Evolutionary conservation across 177 flowering plant genomes (phyloP).

Genomic region (Telopea speciosissima): DNA sequence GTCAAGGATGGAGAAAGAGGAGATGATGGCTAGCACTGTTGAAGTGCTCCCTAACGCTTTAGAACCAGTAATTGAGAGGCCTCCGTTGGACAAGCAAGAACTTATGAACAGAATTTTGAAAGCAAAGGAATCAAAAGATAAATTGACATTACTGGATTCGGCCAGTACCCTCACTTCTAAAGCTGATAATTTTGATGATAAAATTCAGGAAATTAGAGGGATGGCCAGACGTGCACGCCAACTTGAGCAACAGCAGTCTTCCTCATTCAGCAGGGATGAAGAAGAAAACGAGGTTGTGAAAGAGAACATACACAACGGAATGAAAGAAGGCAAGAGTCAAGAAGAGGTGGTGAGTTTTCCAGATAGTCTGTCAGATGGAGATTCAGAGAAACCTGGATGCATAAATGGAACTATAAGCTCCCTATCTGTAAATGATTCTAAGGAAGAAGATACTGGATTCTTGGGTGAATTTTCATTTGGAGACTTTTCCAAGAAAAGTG

Average conservation of each 20-base stretch:
- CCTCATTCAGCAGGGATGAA: constrained; percentile 14
- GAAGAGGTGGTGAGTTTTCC: constrained; percentile 7
- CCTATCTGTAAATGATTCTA: constrained; percentile 9
- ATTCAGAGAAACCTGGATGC: constrained; percentile 7
- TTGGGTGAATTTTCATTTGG: constrained; percentile 5
- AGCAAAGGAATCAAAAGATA: constrained; percentile 26
- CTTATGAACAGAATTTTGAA: constrained; percentile 43
- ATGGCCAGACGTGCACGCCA: constrained; percentile 66
- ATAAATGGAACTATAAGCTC: constrained; percentile 15
- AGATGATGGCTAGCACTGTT: constrained; percentile 39
- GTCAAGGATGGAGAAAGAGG: constrained; percentile 52
- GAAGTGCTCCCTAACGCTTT: constrained; percentile 43
- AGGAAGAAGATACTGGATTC: constrained; percentile 10
- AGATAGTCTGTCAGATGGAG: constrained; percentile 9
- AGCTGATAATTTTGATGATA: constrained; percentile 23
- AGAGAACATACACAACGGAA: constrained; percentile 12
- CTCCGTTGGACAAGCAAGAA: constrained; percentile 59
- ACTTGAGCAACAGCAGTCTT: constrained; percentile 31
- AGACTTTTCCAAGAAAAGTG: constrained; percentile 10
- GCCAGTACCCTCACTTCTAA: constrained; percentile 13
- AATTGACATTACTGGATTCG: constrained; percentile 15
- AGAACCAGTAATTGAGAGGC: constrained; percentile 35
- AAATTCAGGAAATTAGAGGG: constrained; percentile 50
- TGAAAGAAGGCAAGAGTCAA: constrained; percentile 10
- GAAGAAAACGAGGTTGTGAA: constrained; percentile 18